Percentiles rank a stretch among this genome's conserved stretches.
phyloP scores from a whole-genome alignment of 1,284 basidiomycete species.

The Neonothopanus nambi region DNA sequence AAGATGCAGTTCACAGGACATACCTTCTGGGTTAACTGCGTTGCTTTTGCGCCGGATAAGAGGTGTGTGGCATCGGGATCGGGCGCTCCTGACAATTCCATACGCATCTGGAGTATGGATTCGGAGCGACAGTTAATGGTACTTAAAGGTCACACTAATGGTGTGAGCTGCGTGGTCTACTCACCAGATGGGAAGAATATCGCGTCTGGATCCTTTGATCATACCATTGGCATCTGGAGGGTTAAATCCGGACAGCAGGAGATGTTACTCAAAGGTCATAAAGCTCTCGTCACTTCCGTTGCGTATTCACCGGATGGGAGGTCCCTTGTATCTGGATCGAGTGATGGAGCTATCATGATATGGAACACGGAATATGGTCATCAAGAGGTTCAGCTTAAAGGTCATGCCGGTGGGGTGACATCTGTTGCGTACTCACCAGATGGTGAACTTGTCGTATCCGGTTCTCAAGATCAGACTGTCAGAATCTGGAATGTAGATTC shows the following conservation, averaged over 20 bases:
- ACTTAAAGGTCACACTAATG: background rate
- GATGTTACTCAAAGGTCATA: background rate
- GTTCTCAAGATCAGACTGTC: background rate
- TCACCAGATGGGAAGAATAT: conserved; percentile 6
- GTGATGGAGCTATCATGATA: background rate
- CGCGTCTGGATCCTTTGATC: conserved; percentile 5
- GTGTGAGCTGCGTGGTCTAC: background rate
- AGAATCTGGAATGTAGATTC: conserved; percentile 3
- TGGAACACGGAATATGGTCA: background rate
- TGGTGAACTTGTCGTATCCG: conserved; percentile 16
- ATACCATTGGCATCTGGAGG: conserved; percentile 5
- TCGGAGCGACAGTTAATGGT: background rate
- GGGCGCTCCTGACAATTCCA: background rate
- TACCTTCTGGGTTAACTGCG: background rate
- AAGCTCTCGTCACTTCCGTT: background rate
- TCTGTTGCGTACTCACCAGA: conserved; percentile 19
- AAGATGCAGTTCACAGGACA: background rate
- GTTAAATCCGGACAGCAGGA: background rate
- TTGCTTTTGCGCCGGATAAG: background rate
- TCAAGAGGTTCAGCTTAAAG: background rate
- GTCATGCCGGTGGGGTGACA: conserved; percentile 9
- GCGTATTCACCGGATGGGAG: background rate
- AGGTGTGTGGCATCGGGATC: conserved; percentile 5
- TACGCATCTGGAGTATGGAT: background rate
- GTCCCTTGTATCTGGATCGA: background rate